These are phyloP conservation scores for Fusarium guadeloupense DNA, from an alignment of 2,329 filamentous ascomycete species.

Conservation along the genomic window DNA sequence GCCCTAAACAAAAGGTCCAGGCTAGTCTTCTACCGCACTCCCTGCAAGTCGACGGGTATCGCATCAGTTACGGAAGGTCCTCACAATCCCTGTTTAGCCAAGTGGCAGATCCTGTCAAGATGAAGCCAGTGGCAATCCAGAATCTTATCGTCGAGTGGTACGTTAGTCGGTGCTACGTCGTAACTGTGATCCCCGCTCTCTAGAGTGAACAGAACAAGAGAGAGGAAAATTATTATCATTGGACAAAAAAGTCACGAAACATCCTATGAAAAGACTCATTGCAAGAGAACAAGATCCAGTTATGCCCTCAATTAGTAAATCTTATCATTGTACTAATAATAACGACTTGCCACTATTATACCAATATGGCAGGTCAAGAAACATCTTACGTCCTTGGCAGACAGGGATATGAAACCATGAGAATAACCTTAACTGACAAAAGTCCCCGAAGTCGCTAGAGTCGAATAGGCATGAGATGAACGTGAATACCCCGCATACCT, in stretches of 20 bases:
- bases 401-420: conserved; percentile 25
- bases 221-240: background rate
- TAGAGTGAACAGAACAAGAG: background rate
- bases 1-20: background rate
- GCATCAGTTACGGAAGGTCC: conserved; percentile 31
- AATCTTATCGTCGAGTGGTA: conserved; percentile 2
- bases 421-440: conserved; percentile 36
- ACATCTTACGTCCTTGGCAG: background rate
- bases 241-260: background rate
- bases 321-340: background rate
- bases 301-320: background rate
- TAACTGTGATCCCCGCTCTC: background rate
- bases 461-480: conserved; percentile 12
- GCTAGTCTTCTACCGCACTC: background rate
- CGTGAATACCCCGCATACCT: background rate
- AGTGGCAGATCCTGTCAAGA: background rate
- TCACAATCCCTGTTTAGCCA: background rate
- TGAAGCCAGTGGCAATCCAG: background rate
- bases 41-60: conserved; percentile 4
- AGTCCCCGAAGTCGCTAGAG: conserved; percentile 22
- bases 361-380: conserved; percentile 28
- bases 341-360: background rate
- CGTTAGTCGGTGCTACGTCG: too few relatives aligned
- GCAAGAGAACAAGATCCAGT: background rate
- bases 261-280: background rate